Evolutionary conservation across 495 filamentous ascomycete genomes (phyloP), one percentile per base, ranked within the genome.

Genomic region (Oleoguttula mirabilis): DNA sequence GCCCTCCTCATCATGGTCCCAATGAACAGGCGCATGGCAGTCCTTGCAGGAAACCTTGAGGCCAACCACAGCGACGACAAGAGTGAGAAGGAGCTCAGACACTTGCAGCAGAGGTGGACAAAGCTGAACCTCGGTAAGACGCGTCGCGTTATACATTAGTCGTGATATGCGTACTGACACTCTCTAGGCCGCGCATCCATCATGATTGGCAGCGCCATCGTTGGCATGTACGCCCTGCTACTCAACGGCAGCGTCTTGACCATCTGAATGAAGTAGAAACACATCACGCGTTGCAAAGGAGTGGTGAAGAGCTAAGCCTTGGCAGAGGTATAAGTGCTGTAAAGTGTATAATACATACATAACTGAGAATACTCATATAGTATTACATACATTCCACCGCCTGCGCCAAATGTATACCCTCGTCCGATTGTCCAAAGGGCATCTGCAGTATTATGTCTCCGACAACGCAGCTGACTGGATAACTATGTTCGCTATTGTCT

Each of bases 1-100:
- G 49, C 49, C 15, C 32, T 47, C 20, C 10, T 22, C n/a, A 48
- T 52, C 32, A 52, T 52, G 49, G 49, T 52, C 37, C 49, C 48
- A 10, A 43, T 42, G 37, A 47, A 52, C 32, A 42, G 36, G 40
- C 36, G 49, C 14, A 48, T 52, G 43, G 39, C 24, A 6, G 28
- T 35, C 20, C 11, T 52, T 11, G 49, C 49, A 30, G 30, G 14
- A 10, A 39, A 48, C 11, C 11, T 47, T 10, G 21, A 48, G 32
- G 31, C n/a, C 3, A 42, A 43, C 34, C 23, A 36, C 14, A 38
- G 21, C 10, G 39, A 48, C 25, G 39, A 43, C 6, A 38, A 43
- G 39, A 39, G 37, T 28, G 44, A 38, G 25, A 41, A 43, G 32
- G 44, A 47, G 45, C 14, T 52, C 38, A 47, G 49, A 25, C 20